Evolutionary conservation across 805 yeast species (phyloP).

Genomic region (Ogataea trehaloabstinens): DNA sequence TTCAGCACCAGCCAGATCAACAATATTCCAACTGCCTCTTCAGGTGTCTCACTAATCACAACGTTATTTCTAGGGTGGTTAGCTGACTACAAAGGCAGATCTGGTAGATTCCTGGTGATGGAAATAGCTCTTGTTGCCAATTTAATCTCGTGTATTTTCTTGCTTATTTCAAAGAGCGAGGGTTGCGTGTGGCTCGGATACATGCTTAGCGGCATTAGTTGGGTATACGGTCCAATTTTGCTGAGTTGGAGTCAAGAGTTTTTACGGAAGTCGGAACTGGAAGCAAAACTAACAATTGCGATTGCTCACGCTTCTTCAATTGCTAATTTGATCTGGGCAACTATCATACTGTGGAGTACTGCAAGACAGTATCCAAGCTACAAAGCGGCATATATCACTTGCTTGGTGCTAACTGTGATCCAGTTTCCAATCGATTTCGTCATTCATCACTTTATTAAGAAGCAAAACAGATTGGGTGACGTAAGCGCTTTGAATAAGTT

Average conservation of each 20-base stretch:
- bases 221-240: constrained; percentile 2
- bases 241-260: constrained; percentile 2
- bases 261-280: background rate
- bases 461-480: constrained; percentile 1
- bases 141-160: constrained; percentile 1
- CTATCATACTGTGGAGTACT: constrained; percentile 3
- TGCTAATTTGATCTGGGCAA: constrained; percentile 2
- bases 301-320: background rate
- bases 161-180: constrained; percentile 1
- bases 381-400: constrained; percentile 1
- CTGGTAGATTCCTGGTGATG: constrained; percentile 3
- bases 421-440: constrained; percentile 1
- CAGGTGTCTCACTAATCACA: constrained; percentile 1
- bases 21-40: constrained; percentile 2
- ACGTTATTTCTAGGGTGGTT: constrained; percentile 2
- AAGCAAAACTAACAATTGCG: constrained; percentile 1
- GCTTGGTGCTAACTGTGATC: constrained; percentile 1
- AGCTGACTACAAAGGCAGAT: constrained; percentile 1
- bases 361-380: constrained; percentile 1
- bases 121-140: constrained; percentile 3
- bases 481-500: background rate
- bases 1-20: constrained; percentile 1
- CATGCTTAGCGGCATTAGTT: constrained; percentile 2
- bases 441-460: background rate
- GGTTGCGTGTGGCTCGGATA: constrained; percentile 2